Evolutionary conservation across 2,329 filamentous ascomycete species (phyloP).

Genomic region (Alternaria viburni): DNA sequence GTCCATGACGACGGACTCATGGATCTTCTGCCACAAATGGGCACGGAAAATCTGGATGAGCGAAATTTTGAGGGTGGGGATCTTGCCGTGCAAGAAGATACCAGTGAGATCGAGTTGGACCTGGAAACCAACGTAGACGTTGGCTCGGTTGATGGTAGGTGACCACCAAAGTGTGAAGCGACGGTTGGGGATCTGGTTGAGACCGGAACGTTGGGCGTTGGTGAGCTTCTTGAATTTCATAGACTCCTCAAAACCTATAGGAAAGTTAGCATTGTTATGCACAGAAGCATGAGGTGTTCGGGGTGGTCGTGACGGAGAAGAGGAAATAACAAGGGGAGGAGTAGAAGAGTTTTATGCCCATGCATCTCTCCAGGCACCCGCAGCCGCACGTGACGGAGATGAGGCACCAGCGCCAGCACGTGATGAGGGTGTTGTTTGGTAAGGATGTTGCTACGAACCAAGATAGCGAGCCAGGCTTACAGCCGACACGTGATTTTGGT

Average conservation of each 20-base stretch:
- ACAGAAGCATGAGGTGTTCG: not conserved
- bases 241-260: slow-evolving; percentile 46
- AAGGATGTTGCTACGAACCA: not conserved
- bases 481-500: not conserved
- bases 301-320: not conserved
- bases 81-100: slow-evolving; percentile 99
- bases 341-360: not conserved
- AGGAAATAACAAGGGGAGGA: not conserved
- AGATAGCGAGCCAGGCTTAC: not conserved
- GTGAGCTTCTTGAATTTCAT: slow-evolving; percentile 99
- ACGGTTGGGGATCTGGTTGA: slow-evolving; percentile 98
- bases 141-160: slow-evolving; percentile 86
- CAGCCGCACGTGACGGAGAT: not conserved
- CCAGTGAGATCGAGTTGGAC: slow-evolving; percentile 97
- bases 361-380: not conserved
- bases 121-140: slow-evolving; percentile 99
- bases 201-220: slow-evolving; percentile 93
- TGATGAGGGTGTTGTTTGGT: not conserved
- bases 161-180: slow-evolving; percentile 99
- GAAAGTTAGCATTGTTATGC: slow-evolving; percentile 22
- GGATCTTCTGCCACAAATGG: slow-evolving; percentile 99
- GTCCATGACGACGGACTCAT: slow-evolving; percentile 99
- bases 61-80: slow-evolving; percentile 96
- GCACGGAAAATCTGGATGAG: slow-evolving; percentile 99
- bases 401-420: not conserved